phyloP scores from a whole-genome alignment of 768 basidiomycete genomes.

The Leucosporidium scottii region DNA sequence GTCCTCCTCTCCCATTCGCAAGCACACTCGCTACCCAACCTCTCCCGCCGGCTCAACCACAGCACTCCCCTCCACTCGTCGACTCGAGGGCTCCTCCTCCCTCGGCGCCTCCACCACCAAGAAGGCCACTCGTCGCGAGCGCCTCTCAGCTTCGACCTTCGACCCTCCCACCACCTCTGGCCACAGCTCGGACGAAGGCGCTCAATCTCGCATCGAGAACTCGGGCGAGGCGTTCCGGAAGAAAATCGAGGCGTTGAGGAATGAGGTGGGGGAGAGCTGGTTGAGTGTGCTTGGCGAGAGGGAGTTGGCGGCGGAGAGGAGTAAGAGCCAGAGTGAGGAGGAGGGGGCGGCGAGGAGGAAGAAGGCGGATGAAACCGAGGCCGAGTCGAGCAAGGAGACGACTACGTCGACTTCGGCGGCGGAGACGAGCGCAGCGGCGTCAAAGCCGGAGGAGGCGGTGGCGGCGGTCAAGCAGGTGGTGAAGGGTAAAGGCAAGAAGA shows the following conservation, averaged over 20 bases:
- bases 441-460: not conserved
- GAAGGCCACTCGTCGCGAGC: constrained; percentile 40
- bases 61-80: not conserved
- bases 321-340: constrained; percentile 5
- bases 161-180: constrained; percentile 47
- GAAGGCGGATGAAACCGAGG: not conserved
- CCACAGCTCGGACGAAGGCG: constrained; percentile 24
- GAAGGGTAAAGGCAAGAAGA: constrained; percentile 27
- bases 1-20: not conserved
- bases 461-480: constrained; percentile 18
- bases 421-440: not conserved
- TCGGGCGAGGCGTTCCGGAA: constrained; percentile 63
- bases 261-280: constrained; percentile 87
- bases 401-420: not conserved
- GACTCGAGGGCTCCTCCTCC: constrained; percentile 7
- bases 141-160: constrained; percentile 58
- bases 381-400: not conserved
- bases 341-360: not conserved
- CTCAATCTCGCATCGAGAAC: constrained; percentile 36
- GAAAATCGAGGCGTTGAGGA: constrained; percentile 70
- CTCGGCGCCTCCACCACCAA: too few species aligned
- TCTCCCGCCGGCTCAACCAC: not conserved
- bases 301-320: constrained; percentile 16
- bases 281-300: constrained; percentile 74
- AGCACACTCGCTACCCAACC: constrained; percentile 7